Evolutionary conservation across 2,329 filamentous ascomycete genomes (phyloP).

Genomic region (Podosphaera fusca): DNA sequence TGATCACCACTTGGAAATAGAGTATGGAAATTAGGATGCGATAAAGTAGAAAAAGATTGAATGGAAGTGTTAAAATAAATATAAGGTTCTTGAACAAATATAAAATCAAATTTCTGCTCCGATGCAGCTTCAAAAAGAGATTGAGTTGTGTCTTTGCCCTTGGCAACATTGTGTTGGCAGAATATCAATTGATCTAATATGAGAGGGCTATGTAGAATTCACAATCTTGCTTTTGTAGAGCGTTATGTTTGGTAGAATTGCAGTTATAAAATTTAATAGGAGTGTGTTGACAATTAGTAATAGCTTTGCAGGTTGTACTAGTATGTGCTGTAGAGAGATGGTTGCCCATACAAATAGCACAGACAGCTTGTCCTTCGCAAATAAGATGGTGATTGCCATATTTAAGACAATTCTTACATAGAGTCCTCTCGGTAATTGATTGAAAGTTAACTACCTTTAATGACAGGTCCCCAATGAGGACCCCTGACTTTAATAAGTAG

Average conservation of each 20-base stretch:
- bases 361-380: not conserved
- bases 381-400: not conserved
- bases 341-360: too few relatives aligned
- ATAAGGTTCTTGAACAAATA: not conserved
- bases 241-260: too few relatives aligned
- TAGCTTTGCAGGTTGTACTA: not conserved
- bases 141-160: not conserved
- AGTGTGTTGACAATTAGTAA: too few relatives aligned
- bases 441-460: not conserved
- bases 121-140: not conserved
- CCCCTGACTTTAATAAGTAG: not conserved
- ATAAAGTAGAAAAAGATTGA: not conserved
- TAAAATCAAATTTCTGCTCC: not conserved
- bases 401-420: not conserved
- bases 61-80: not conserved
- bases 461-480: not conserved
- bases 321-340: too few relatives aligned
- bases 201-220: not conserved
- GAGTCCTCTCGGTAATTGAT: not conserved
- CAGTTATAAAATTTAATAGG: too few relatives aligned
- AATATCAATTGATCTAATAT: not conserved
- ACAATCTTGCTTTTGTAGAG: too few relatives aligned
- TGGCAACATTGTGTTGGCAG: too few relatives aligned
- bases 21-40: not conserved
- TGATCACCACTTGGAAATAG: not conserved